A percentile compares a stretch with the other conserved stretches of the same genome.
phyloP scores from a whole-genome alignment of 495 filamentous ascomycete genomes.

The Penicillium verhagenii region DNA sequence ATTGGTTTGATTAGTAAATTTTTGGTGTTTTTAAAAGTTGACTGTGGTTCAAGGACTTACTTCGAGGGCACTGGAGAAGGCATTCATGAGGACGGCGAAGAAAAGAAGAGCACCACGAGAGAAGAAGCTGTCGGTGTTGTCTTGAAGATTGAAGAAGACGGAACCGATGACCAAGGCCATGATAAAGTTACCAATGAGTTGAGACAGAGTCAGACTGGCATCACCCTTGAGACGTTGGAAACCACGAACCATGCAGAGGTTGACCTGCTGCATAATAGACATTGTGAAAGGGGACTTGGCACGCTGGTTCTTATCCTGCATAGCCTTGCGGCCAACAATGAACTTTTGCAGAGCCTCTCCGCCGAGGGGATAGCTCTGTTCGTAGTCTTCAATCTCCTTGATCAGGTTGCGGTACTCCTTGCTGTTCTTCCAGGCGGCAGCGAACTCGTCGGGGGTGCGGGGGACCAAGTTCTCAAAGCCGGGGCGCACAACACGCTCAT shows the following conservation, averaged over 20 bases:
- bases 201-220: conserved; percentile 67
- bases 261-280: conserved; percentile 46
- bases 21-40: background rate
- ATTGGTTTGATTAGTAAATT: background rate
- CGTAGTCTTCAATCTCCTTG: conserved; percentile 54
- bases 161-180: conserved; percentile 85
- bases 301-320: conserved; percentile 44
- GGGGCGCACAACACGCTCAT: conserved; percentile 60
- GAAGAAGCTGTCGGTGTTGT: conserved; percentile 71
- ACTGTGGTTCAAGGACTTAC: conserved; percentile 30
- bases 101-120: conserved; percentile 82
- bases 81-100: conserved; percentile 89
- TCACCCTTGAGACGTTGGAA: conserved; percentile 69
- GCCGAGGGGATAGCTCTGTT: conserved; percentile 41
- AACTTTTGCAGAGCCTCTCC: conserved; percentile 42
- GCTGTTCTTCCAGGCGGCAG: conserved; percentile 59
- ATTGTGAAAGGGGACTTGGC: conserved; percentile 48
- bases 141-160: conserved; percentile 79
- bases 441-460: conserved; percentile 71
- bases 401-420: conserved; percentile 49
- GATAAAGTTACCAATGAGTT: conserved; percentile 75
- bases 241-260: conserved; percentile 50
- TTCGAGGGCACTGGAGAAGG: conserved; percentile 80
- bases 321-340: conserved; percentile 39
- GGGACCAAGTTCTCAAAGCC: conserved; percentile 68